Percentiles rank a stretch among this genome's conserved stretches.
These are phyloP conservation scores for Colletotrichum camelliae DNA, from an alignment of 2,329 filamentous ascomycete species.

Conservation along the genomic window DNA sequence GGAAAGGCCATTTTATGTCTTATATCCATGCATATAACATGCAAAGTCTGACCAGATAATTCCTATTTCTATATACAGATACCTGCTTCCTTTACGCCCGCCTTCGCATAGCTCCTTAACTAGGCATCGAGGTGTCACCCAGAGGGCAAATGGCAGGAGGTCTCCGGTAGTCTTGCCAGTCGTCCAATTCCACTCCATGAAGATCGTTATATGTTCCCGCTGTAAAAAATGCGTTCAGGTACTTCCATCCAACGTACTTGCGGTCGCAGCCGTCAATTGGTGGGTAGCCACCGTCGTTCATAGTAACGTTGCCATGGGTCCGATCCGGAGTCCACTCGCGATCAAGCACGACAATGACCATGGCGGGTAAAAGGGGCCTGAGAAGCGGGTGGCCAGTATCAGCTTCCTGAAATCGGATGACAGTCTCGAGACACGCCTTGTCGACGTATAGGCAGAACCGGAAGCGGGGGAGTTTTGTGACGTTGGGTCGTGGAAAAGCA, in stretches of 20 bases:
- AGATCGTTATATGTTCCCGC: not conserved
- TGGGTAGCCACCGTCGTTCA: not conserved
- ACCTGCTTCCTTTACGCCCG: too few species aligned
- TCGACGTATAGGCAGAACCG: conserved; percentile 1
- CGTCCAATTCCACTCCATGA: not conserved
- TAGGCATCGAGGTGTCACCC: too few species aligned
- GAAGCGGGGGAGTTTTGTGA: not conserved
- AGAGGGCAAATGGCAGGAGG: not conserved
- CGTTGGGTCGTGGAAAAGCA: not conserved
- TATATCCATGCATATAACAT: too few species aligned
- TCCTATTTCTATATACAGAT: too few species aligned
- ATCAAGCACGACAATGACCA: not conserved
- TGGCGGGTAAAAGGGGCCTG: not conserved
- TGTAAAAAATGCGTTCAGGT: not conserved
- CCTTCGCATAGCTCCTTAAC: too few species aligned
- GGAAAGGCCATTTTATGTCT: too few species aligned
- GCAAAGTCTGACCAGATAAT: too few species aligned
- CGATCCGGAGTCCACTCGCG: not conserved
- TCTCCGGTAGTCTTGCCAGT: not conserved
- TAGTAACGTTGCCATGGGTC: not conserved
- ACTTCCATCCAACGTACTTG: not conserved
- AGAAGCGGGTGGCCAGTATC: not conserved
- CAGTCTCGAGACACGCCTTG: not conserved
- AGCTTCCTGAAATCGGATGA: not conserved
- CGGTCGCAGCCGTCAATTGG: not conserved